Evolutionary conservation across 2,329 filamentous ascomycete genomes (phyloP).

Genomic region (Neonectria sp.): DNA sequence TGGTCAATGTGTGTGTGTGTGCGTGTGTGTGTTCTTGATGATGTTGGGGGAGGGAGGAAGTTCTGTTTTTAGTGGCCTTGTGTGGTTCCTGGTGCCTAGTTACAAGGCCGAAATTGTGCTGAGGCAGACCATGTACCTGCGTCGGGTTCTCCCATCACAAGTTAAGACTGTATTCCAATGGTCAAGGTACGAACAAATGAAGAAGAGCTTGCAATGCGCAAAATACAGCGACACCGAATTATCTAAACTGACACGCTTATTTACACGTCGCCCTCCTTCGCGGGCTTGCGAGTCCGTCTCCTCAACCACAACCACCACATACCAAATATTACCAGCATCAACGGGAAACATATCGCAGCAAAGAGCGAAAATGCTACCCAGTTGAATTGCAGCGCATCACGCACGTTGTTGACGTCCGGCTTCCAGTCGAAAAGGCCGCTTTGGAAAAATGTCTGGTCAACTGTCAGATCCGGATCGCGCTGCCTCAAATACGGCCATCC

Average conservation of each 20-base stretch:
- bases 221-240: background rate
- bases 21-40: too few species aligned
- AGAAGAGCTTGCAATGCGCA: too few species aligned
- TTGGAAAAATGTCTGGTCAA: slow-evolving; percentile 47
- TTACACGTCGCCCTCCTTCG: background rate
- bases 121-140: too few species aligned
- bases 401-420: background rate
- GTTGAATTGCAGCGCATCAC: slow-evolving; percentile 4
- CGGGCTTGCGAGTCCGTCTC: background rate
- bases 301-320: slow-evolving; percentile 16
- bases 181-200: too few species aligned
- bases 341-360: slow-evolving; percentile 12
- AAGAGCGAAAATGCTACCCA: slow-evolving; percentile 11
- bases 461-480: slow-evolving; percentile 30
- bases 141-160: too few species aligned
- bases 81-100: too few species aligned
- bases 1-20: too few species aligned
- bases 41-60: too few species aligned
- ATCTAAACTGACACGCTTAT: background rate
- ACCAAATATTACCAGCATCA: slow-evolving; percentile 15
- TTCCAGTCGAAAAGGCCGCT: slow-evolving; percentile 38
- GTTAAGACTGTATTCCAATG: too few species aligned
- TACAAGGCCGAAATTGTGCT: too few species aligned
- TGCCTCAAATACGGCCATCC: slow-evolving; percentile 6
- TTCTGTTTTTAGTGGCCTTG: too few species aligned